Base-by-base conservation (phyloP, 106 monocot species). In the Gastrodia elata region DNA sequence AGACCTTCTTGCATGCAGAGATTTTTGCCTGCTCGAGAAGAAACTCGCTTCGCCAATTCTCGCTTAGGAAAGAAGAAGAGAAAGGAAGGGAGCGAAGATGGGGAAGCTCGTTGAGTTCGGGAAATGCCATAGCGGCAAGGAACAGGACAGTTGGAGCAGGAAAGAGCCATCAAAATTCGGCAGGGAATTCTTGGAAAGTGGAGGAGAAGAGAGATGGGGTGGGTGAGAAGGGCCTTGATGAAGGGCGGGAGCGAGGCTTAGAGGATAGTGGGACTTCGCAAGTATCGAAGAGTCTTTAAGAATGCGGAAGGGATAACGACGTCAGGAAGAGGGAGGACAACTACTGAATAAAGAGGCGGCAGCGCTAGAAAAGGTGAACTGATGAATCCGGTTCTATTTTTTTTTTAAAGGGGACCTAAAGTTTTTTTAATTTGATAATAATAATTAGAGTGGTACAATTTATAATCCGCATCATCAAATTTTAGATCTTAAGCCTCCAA, bases 81-180 rank as follows among this genome's bases (percentile, higher is more conserved):
- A 67, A 27, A 67, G 0, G 36, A 67, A 37, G 67, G 67, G 4
- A 1, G 18, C 37, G 38, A 67, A 67, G 6, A 36, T 0, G 67
- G 16, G 3, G 67, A 6, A 10, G 8, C 6, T 38, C 34, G 67
- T 8, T 37, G 15, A 38, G 67, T 35, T 20, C 20, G 67, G 2
- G 37, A 20, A 67, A 20, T 5, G 67, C 37, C 28, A 18, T 20
- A 67, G 5, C 67, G 38, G 67, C 0, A 37, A 67, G 37, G 6
- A 67, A 37, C 20, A 0, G 36, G 67, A 16, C 67, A 67, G 15
- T 28, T 67, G 10, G 67, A 20, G 67, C 36, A 67, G 67, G 67
- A 67, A 67, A 67, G 37, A 37, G 67, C 67, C 67, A 67, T 67
- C 16, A n/a, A 67, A 37, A 37, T 20, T 20, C 10, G 64, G 30